Conservation (phyloP, 2,329 filamentous ascomycete genomes). For the Penicillium sp. region DNA sequence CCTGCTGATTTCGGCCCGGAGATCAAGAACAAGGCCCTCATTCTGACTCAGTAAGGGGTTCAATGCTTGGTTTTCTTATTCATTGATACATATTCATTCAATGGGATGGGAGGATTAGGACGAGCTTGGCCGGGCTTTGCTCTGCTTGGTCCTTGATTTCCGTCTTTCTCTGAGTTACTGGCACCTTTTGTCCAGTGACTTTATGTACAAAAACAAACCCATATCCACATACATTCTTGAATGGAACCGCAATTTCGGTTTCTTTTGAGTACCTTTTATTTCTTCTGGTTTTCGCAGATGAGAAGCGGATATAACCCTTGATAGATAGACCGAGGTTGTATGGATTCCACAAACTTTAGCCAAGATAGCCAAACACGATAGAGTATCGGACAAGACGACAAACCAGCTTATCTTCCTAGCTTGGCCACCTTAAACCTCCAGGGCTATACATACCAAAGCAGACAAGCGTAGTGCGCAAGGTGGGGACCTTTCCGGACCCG, state of each 20-base stretch:
- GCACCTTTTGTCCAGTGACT: background rate
- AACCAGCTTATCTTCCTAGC: background rate
- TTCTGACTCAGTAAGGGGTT: conserved; percentile 12
- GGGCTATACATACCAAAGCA: background rate
- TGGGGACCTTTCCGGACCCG: background rate
- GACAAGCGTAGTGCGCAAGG: background rate
- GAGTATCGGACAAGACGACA: background rate
- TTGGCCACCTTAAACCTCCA: background rate
- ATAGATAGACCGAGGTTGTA: too few relatives aligned
- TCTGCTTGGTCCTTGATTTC: background rate
- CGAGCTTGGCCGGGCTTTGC: background rate
- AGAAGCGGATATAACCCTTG: background rate
- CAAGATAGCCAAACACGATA: background rate
- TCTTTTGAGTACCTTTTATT: too few relatives aligned
- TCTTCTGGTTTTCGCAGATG: too few relatives aligned
- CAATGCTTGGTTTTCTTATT: background rate
- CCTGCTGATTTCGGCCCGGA: conserved; percentile 31
- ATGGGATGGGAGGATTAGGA: background rate
- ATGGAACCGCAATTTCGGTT: background rate
- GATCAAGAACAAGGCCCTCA: conserved; percentile 24
- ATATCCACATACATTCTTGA: background rate
- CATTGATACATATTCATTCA: background rate
- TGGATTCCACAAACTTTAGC: background rate
- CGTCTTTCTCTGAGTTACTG: background rate
- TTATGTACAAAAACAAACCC: background rate